Conservation (phyloP, 331 rosid species). For the Pyrus hybrid region DNA sequence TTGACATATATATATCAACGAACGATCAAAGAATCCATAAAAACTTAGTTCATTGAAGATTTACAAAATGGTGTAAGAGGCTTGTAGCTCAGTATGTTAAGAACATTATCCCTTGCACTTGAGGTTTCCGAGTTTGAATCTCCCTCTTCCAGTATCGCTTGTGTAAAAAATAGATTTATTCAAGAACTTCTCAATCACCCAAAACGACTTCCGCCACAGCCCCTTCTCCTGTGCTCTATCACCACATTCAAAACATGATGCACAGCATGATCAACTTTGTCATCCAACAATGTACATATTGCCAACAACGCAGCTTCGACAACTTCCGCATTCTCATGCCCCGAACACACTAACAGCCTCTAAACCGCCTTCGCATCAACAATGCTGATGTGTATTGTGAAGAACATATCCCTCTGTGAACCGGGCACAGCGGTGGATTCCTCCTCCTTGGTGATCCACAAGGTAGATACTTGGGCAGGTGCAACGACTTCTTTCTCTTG, state of each 20-base stretch:
- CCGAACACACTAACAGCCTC: constrained; percentile 25
- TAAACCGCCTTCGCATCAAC: constrained; percentile 33
- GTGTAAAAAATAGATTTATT: not conserved
- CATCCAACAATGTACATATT: constrained; percentile 35
- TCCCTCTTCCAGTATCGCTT: no score
- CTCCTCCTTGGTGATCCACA: constrained; percentile 20
- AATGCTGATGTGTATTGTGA: constrained; percentile 32
- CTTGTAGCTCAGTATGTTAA: no score
- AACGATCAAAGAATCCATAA: no score
- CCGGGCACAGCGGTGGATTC: constrained; percentile 21
- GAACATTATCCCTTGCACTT: no score
- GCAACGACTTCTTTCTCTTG: constrained; percentile 12
- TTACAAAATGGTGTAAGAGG: no score
- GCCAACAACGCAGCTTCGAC: constrained; percentile 44
- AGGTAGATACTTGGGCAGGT: constrained; percentile 17
- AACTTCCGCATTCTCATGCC: constrained; percentile 31
- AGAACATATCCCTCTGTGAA: constrained; percentile 43
- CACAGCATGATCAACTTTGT: constrained; percentile 30
- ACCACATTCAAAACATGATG: constrained; percentile 24
- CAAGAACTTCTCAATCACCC: constrained; percentile 42
- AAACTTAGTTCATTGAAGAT: no score
- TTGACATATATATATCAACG: no score
- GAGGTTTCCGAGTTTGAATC: no score
- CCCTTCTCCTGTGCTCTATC: constrained; percentile 25
- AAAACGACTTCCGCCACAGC: constrained; percentile 33